Conservation (phyloP, 352 stramenopile genomes). For the Vaucheria bursata region DNA sequence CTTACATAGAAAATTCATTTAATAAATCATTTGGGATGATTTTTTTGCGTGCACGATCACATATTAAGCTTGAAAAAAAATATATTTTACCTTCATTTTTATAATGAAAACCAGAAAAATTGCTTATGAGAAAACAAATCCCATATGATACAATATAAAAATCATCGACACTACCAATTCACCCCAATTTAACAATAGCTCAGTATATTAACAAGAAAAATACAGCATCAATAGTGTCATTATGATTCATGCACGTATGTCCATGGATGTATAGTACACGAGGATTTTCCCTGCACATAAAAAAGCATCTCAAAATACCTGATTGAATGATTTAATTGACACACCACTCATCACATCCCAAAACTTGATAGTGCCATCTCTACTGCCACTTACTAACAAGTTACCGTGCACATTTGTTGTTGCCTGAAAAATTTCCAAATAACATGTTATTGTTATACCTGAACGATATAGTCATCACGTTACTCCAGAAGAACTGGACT, state of each 20-base stretch:
- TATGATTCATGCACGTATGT: not conserved
- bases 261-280: not conserved
- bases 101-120: too few relatives aligned
- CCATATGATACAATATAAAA: not conserved
- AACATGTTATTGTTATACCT: too few relatives aligned
- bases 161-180: not conserved
- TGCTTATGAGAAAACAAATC: not conserved
- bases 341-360: conserved; percentile 47
- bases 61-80: too few relatives aligned
- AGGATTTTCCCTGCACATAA: conserved; percentile 2
- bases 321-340: conserved; percentile 35
- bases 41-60: too few relatives aligned
- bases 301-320: conserved; percentile 10
- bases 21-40: too few relatives aligned
- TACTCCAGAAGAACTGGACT: too few relatives aligned
- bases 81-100: too few relatives aligned
- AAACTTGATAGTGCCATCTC: conserved; percentile 43
- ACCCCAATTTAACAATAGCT: not conserved
- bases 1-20: too few relatives aligned
- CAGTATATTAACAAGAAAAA: not conserved
- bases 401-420: conserved; percentile 35
- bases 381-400: conserved; percentile 33
- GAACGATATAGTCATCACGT: too few relatives aligned
- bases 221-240: not conserved
- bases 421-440: too few relatives aligned